A percentile compares a stretch with the other conserved stretches of the same genome.
phyloP scores from a whole-genome alignment of 164 flowering plant genomes.

The Vitis riparia region DNA sequence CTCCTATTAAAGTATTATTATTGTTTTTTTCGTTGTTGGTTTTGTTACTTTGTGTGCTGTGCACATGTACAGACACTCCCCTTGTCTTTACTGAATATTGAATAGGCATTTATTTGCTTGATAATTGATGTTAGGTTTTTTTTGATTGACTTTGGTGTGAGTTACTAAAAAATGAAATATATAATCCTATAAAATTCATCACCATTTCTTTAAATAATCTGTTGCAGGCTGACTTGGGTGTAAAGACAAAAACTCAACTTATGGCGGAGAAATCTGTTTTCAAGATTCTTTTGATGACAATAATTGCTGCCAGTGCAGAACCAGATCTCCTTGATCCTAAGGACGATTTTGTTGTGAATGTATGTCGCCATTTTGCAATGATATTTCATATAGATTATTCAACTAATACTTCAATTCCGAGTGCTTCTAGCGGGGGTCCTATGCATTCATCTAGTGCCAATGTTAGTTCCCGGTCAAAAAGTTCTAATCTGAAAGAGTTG shows the following conservation, averaged over 20 bases:
- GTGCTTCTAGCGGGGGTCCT: slow-evolving; percentile 54
- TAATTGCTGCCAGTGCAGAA: slow-evolving; percentile 85
- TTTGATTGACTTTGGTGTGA: too few species aligned
- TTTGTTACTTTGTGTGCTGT: too few species aligned
- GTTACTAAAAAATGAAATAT: too few species aligned
- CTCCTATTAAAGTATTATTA: too few species aligned
- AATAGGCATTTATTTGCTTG: background rate
- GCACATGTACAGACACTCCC: too few species aligned
- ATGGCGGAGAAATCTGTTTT: slow-evolving; percentile 97
- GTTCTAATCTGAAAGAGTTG: slow-evolving; percentile 79
- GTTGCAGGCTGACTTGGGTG: slow-evolving; percentile 91
- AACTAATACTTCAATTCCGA: slow-evolving; percentile 31
- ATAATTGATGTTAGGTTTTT: background rate
- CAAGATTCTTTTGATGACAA: slow-evolving; percentile 81
- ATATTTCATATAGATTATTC: slow-evolving; percentile 73
- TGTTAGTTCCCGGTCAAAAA: slow-evolving; percentile 44
- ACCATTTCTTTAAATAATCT: background rate
- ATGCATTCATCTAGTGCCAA: slow-evolving; percentile 45
- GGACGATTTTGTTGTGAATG: slow-evolving; percentile 77
- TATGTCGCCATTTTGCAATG: slow-evolving; percentile 97
- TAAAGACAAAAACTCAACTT: slow-evolving; percentile 97
- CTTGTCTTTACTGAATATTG: background rate
- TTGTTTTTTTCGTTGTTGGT: too few species aligned
- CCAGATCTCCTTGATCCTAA: slow-evolving; percentile 72
- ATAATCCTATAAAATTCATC: background rate